Base-by-base conservation (phyloP, 164 flowering plant genomes). In the Aristolochia contorta region DNA sequence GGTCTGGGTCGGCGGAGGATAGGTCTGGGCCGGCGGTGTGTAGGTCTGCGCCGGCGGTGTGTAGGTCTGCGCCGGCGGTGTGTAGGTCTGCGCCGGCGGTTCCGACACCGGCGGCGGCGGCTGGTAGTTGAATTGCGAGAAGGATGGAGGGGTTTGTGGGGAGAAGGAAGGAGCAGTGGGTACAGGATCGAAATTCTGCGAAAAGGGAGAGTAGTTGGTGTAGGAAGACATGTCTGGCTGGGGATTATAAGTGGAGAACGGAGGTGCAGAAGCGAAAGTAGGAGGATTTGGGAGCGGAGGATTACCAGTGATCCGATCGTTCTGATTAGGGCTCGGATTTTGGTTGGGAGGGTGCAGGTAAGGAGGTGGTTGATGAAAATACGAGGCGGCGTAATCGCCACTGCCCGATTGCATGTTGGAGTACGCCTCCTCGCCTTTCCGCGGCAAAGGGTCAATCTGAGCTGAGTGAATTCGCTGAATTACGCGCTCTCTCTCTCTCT, bases 191-290 rank as follows among this genome's bases (percentile, higher is more conserved):
- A 56, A 16, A 64, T 47, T 24, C n/a, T 25, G 67, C 21, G 67
- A 19, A 15, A 24, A 45, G 27, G 43, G 54, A 30, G 55, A 55
- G 58, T 32, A 57, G 49, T 55, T 21, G 9, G 61, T 16, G 15
- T 20, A 37, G 49, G 53, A 37, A 37, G 43, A 37, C 43, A 37
- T 23, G 53, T 33, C 41, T 1, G 61, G 41, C 32, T 61, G 45
- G 24, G 81, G 56, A 53, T 75, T 20, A 75, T 74, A 79, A 45
- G 69, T 57, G 71, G 82, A 57, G 76, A 74, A 83, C 3, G 92
- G 97, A 18, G 97, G 97, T 0, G 73, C 56, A 7, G 62, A 54
- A 43, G 69, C 61, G 67, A 19, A 65, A 24, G 55, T 56, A 47
- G 55, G 45, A 37, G 25, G 33, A 30, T 55, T 21, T 16, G 16